Evolutionary conservation across 345 rosid genomes (phyloP), one percentile per base, ranked within the genome.

Genomic region (Iberis pinnata): DNA sequence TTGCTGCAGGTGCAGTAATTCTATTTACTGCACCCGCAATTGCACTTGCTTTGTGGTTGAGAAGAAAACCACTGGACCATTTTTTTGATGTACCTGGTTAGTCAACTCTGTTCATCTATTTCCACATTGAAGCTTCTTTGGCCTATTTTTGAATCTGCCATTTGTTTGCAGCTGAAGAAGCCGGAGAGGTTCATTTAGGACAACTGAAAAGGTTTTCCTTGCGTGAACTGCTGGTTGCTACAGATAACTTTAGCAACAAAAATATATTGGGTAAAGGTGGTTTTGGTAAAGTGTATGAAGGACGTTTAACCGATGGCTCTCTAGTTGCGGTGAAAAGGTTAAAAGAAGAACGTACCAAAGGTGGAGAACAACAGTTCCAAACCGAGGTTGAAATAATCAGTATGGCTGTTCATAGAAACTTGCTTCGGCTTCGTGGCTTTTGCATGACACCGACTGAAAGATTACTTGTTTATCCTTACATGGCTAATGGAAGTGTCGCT

Each of bases 381-480:
- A 89, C 94, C 2, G 95, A 89, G 71, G 88, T 89, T 22, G 95
- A 89, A 74, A 76, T 89, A 76, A 86, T 89, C 35, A 89, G 97
- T 68, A 77, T 86, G 97, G 97, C 97, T 14, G 95, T 84, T 53
- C 94, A 89, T 60, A 76, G 88, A 53, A 86, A 89, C 67, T 69
- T 89, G 65, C 87, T 89, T 64, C 82, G 89, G 26, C 77, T 84
- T 29, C 85, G 76, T 52, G 95, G 97, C 32, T 89, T 89, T 78
- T 89, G 95, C 77, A 86, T 89, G 90, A 84, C 95, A 6, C 90
- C 90, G 10, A 89, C 97, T 3, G 97, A 89, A 63, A 77, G 97
- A 54, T 65, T 89, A 60, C 85, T 89, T 46, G 90, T 89, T 43
- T 89, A 89, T 73, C 95, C 95, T 18, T 89, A 9, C 50, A 89